A percentile compares a stretch with the other conserved stretches of the same genome.
These are phyloP conservation scores for Podospora pseudopauciseta DNA, from an alignment of 495 filamentous ascomycete species.

Conservation along the genomic window DNA sequence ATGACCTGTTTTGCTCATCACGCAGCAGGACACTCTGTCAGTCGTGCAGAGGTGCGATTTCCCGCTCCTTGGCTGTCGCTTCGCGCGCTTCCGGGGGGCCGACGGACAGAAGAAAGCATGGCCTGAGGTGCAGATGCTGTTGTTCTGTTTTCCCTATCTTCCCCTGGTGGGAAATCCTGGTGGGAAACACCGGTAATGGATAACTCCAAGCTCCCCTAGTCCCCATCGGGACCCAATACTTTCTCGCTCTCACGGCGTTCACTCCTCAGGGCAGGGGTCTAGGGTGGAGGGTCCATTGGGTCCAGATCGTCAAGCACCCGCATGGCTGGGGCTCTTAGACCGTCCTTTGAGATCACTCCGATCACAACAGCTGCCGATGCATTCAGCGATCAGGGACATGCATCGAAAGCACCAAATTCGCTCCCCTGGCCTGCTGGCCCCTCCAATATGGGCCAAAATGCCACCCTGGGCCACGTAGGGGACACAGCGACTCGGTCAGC, in stretches of 20 bases:
- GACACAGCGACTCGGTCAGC: constrained; percentile 2
- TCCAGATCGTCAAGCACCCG: not conserved
- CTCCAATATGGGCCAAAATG: not conserved
- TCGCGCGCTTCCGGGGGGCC: not conserved
- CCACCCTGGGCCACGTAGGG: not conserved
- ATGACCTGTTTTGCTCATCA: not conserved
- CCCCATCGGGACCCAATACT: not conserved
- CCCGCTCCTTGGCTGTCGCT: not conserved
- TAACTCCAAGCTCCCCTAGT: not conserved
- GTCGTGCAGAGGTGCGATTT: not conserved
- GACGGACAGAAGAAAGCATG: not conserved
- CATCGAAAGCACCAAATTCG: not conserved
- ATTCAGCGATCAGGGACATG: constrained; percentile 5
- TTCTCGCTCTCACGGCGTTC: not conserved
- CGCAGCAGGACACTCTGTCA: not conserved
- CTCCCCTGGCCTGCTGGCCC: not conserved
- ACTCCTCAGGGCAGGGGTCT: not conserved
- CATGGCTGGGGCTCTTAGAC: constrained; percentile 3
- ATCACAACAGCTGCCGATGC: constrained; percentile 9
- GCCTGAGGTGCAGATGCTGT: not conserved
- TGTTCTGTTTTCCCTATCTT: not conserved
- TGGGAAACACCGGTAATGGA: not conserved
- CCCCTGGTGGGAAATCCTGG: not conserved
- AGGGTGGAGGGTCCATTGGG: not conserved
- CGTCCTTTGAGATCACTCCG: constrained; percentile 10